These are phyloP conservation scores for Neurospora pannonica DNA, from an alignment of 495 filamentous ascomycete species.

Conservation along the genomic window DNA sequence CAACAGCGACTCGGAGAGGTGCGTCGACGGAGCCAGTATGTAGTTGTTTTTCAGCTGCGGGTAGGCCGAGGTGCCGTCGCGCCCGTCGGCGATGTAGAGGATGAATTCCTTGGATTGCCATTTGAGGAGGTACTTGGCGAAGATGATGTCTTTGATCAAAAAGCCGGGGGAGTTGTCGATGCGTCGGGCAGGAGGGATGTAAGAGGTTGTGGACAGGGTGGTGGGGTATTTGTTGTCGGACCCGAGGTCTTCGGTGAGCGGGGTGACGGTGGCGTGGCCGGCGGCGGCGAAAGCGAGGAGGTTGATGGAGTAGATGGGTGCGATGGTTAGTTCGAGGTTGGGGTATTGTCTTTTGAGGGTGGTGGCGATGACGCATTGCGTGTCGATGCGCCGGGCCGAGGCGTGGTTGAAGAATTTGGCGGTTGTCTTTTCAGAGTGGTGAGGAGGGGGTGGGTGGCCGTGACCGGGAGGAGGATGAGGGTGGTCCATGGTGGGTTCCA, in stretches of 20 bases:
- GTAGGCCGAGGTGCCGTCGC: constrained; percentile 31
- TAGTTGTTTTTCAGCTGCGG: constrained; percentile 34
- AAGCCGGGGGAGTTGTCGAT: constrained; percentile 37
- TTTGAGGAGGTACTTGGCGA: constrained; percentile 45
- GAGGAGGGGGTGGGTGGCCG: neutral
- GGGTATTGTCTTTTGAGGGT: constrained; percentile 43
- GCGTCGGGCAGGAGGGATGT: constrained; percentile 40
- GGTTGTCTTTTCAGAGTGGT: constrained; percentile 14
- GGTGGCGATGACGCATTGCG: constrained; percentile 41
- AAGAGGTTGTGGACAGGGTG: constrained; percentile 33
- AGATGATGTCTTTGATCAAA: constrained; percentile 32
- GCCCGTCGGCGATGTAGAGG: constrained; percentile 42
- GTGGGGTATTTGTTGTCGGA: constrained; percentile 22
- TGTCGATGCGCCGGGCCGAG: constrained; percentile 37
- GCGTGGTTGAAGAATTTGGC: constrained; percentile 34
- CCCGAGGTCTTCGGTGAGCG: constrained; percentile 17
- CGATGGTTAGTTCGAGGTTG: constrained; percentile 37
- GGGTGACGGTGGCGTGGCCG: constrained; percentile 33
- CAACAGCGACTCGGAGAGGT: constrained; percentile 42
- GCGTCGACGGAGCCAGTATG: constrained; percentile 33
- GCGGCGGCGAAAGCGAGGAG: constrained; percentile 43
- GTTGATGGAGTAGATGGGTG: constrained; percentile 22
- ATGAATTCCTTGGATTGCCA: constrained; percentile 42
- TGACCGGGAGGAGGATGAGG: neutral
- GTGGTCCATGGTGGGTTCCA: neutral